Conservation (phyloP, 2,329 filamentous ascomycete genomes). For the Beauveria sp. region DNA sequence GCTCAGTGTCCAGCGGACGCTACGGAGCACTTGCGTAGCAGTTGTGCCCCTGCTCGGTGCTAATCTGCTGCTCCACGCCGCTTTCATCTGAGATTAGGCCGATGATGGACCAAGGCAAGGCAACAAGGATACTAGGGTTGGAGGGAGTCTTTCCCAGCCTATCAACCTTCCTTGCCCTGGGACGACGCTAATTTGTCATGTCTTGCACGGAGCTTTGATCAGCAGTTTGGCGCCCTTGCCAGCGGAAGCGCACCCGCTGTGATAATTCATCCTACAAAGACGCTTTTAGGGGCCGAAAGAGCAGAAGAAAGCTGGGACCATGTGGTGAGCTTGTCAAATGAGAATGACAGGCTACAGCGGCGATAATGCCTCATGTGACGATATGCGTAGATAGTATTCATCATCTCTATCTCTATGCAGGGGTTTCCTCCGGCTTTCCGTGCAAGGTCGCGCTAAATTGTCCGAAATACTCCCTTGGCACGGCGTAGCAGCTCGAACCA, state of each 20-base stretch:
- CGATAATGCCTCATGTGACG: too few relatives aligned
- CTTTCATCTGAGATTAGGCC: not conserved
- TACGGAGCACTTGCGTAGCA: too few relatives aligned
- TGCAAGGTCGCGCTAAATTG: too few relatives aligned
- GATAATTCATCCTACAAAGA: not conserved
- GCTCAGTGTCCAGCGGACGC: too few relatives aligned
- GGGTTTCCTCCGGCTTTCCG: too few relatives aligned
- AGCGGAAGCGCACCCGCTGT: not conserved
- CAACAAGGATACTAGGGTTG: not conserved
- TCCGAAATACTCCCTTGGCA: conserved; percentile 30
- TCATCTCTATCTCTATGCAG: too few relatives aligned
- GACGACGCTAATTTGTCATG: not conserved
- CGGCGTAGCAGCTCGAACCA: conserved; percentile 53
- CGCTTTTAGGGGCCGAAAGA: not conserved
- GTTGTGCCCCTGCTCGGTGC: too few relatives aligned
- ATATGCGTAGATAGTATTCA: too few relatives aligned
- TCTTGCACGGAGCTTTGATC: not conserved
- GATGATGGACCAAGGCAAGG: not conserved
- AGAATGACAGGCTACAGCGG: too few relatives aligned
- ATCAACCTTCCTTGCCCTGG: not conserved
- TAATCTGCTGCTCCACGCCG: too few relatives aligned
- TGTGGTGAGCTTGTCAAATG: not conserved
- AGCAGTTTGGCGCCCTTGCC: not conserved
- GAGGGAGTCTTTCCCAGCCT: not conserved
- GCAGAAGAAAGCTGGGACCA: not conserved